phyloP scores from a whole-genome alignment of 257 asterid genomes.

The Hygrophila difformis region DNA sequence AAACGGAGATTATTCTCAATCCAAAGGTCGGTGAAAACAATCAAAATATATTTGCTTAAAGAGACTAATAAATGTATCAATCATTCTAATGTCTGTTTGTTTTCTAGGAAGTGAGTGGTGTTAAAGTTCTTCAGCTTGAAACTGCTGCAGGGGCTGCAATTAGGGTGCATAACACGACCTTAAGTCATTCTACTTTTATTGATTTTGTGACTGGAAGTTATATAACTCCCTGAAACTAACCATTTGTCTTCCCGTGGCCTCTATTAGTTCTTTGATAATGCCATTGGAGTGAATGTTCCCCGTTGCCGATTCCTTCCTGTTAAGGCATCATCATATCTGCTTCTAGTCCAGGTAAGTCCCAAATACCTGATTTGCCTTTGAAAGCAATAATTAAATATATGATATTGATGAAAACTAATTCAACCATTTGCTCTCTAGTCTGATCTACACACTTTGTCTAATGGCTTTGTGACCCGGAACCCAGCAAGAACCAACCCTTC shows the following conservation, averaged over 20 bases:
- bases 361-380: neutral
- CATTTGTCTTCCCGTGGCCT: neutral
- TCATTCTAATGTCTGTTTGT: conserved; percentile 3
- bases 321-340: conserved; percentile 88
- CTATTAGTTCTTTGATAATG: conserved; percentile 73
- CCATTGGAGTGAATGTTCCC: conserved; percentile 92
- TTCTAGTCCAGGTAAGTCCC: conserved; percentile 81
- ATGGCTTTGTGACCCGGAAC: conserved; percentile 76
- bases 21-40: conserved; percentile 52
- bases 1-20: conserved; percentile 98
- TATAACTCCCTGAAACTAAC: conserved; percentile 3
- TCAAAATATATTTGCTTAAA: conserved; percentile 12
- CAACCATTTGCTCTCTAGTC: conserved; percentile 47
- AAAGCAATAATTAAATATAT: too few relatives aligned
- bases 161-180: conserved; percentile 40
- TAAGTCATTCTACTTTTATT: neutral
- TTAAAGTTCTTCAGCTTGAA: conserved; percentile 95
- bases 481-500: conserved; percentile 71
- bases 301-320: conserved; percentile 98
- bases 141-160: conserved; percentile 99
- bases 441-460: conserved; percentile 83
- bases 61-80: neutral
- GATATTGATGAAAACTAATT: conserved; percentile 15
- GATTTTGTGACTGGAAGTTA: neutral
- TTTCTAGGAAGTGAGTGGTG: conserved; percentile 86